These are phyloP conservation scores for Rosa rugosa DNA, from an alignment of 306 rosid species.

Conservation along the genomic window DNA sequence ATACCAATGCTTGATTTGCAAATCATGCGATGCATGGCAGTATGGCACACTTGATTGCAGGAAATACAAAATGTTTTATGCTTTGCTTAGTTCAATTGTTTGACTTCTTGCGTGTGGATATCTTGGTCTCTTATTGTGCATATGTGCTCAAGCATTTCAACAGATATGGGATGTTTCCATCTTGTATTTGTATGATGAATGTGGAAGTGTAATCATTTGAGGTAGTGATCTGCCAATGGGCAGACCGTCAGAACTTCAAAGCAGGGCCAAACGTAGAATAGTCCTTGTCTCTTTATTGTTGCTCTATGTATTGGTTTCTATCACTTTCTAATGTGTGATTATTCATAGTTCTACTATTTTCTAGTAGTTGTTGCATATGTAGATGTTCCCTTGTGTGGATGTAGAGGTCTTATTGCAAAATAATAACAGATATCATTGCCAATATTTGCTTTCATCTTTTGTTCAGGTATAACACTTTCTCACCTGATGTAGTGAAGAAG, in stretches of 20 bases:
- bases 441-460: constrained; percentile 22
- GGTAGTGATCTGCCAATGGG: neutral
- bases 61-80: neutral
- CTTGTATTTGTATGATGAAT: neutral
- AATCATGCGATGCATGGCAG: neutral
- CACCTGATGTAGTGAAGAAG: constrained; percentile 84
- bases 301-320: neutral
- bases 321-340: constrained; percentile 11
- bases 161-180: neutral
- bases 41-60: neutral
- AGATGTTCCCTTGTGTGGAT: constrained; percentile 2
- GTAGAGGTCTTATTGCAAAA: constrained; percentile 1
- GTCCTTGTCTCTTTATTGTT: neutral
- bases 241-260: neutral
- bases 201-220: neutral
- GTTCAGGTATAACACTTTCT: constrained; percentile 77
- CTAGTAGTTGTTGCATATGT: neutral
- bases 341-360: neutral
- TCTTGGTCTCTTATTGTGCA: neutral
- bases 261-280: neutral
- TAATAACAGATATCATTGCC: neutral
- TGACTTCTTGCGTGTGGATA: neutral
- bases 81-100: neutral
- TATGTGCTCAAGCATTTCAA: neutral
- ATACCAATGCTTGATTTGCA: neutral